Evolutionary conservation across 345 rosid genomes (phyloP).

Genomic region (Barbarea vulgaris): DNA sequence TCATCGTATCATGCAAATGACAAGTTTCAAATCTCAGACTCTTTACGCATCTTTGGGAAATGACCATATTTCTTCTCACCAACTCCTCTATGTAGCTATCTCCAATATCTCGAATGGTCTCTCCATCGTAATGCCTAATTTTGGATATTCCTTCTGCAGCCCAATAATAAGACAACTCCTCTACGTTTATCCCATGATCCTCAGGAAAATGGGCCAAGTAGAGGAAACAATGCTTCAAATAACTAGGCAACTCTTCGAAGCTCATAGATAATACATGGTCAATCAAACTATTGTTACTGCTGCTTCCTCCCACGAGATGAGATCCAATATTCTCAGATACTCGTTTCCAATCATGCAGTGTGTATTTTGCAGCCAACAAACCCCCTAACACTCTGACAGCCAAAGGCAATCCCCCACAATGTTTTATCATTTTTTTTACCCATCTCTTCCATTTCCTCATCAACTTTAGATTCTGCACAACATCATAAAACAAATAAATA

Average conservation of each 20-base stretch:
- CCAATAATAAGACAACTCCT: slow-evolving; percentile 33
- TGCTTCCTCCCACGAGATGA: not conserved
- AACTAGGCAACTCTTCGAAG: slow-evolving; percentile 4
- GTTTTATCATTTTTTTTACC: not conserved
- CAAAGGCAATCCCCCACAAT: slow-evolving; percentile 25
- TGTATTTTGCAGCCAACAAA: not conserved
- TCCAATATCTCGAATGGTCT: too few species aligned
- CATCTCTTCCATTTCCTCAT: too few species aligned
- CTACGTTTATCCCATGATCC: slow-evolving; percentile 29
- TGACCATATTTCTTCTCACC: slow-evolving; percentile 47
- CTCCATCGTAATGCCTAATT: too few species aligned
- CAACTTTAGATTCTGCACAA: not conserved
- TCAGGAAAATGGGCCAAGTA: slow-evolving; percentile 14
- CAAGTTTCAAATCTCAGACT: not conserved
- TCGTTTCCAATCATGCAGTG: not conserved
- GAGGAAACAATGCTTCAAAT: slow-evolving; percentile 29
- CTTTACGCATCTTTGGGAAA: not conserved
- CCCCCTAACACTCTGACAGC: too few species aligned
- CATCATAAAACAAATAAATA: too few species aligned
- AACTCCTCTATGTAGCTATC: too few species aligned
- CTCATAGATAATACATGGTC: slow-evolving; percentile 12
- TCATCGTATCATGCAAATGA: slow-evolving; percentile 34
- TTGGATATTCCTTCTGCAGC: too few species aligned
- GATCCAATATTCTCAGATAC: not conserved
- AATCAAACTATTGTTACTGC: not conserved